A percentile compares a stretch with the other conserved stretches of the same genome.
phyloP scores from a whole-genome alignment of 2,329 filamentous ascomycete species.

The Aureobasidium sp. region DNA sequence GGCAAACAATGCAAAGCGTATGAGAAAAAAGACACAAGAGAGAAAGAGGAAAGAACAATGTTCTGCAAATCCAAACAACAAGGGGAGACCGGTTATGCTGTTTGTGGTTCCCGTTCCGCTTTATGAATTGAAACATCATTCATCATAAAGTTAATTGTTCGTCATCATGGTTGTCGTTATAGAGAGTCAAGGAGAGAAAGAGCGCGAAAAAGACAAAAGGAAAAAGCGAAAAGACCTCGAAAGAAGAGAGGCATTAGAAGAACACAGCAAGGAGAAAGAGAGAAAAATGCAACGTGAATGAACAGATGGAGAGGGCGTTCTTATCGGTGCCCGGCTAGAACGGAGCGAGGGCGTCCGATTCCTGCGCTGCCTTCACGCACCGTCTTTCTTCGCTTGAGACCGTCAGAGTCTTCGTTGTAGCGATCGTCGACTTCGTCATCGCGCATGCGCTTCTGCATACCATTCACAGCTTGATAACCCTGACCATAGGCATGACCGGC shows the following conservation, averaged over 20 bases:
- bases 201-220: not conserved
- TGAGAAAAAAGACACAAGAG: not conserved
- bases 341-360: constrained; percentile 3
- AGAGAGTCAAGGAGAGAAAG: not conserved
- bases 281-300: not conserved
- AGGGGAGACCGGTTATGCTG: not conserved
- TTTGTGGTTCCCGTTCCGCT: constrained; percentile 2
- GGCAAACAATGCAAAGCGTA: not conserved
- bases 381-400: constrained; percentile 51
- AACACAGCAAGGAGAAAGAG: constrained; percentile 2
- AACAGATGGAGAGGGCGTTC: not conserved
- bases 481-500: constrained; percentile 44
- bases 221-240: not conserved
- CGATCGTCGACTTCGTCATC: constrained; percentile 49
- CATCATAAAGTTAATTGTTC: constrained; percentile 12
- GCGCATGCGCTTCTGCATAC: constrained; percentile 12
- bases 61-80: constrained; percentile 8
- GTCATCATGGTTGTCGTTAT: constrained; percentile 13
- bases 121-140: constrained; percentile 13
- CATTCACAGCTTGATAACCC: constrained; percentile 51
- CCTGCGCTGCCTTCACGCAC: constrained; percentile 12
- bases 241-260: not conserved
- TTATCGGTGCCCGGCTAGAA: constrained; percentile 6
- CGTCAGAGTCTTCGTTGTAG: constrained; percentile 52
- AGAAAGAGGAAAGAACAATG: not conserved